Percentiles rank a stretch among this genome's conserved stretches.
Conservation (phyloP, 805 yeast species). For the Starmerella etchellsii region DNA sequence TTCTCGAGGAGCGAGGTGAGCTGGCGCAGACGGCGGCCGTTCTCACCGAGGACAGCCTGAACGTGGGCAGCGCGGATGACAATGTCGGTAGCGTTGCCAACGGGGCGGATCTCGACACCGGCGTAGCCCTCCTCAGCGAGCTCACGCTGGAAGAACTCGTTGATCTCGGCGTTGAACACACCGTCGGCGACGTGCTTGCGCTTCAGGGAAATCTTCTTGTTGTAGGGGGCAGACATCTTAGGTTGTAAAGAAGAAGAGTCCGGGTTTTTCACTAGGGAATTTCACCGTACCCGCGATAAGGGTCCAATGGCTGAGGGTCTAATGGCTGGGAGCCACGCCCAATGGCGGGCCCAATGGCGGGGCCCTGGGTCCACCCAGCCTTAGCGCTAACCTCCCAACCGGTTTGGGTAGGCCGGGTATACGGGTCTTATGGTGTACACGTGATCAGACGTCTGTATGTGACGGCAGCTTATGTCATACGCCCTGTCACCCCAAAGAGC, state of each 20-base stretch:
- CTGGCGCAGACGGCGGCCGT: slow-evolving; percentile 99
- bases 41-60: slow-evolving; percentile 97
- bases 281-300: no score
- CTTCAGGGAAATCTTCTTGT: slow-evolving; percentile 69
- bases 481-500: no score
- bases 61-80: slow-evolving; percentile 99
- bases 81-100: slow-evolving; percentile 96
- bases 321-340: no score
- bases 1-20: slow-evolving; percentile 93
- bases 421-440: no score
- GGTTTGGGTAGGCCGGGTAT: no score
- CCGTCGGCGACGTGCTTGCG: slow-evolving; percentile 99
- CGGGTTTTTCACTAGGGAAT: background rate
- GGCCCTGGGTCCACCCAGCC: background rate
- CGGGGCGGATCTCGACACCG: slow-evolving; percentile 98
- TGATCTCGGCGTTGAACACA: slow-evolving; percentile 99
- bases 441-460: no score
- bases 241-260: background rate
- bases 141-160: slow-evolving; percentile 99
- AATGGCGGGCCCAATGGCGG: background rate
- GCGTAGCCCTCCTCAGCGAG: slow-evolving; percentile 99
- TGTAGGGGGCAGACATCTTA: slow-evolving; percentile 16
- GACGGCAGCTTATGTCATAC: no score
- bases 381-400: no score
- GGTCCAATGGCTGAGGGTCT: background rate